Evolutionary conservation across 768 basidiomycete genomes (phyloP), one percentile per base, ranked within the genome.

Genomic region (Cystoderma amianthinum): DNA sequence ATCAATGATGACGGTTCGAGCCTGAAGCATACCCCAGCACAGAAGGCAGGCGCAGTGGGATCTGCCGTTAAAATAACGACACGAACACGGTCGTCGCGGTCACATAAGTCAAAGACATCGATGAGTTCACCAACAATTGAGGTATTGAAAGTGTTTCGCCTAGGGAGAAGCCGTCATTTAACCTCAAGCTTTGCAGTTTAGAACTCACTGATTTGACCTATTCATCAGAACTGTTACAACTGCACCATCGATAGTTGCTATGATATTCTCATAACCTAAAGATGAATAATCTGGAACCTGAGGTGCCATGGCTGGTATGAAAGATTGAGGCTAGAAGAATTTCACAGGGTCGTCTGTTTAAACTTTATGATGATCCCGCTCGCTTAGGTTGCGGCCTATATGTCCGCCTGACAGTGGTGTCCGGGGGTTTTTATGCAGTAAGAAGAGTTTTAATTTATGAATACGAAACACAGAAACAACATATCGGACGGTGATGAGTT

Each of bases 41-140:
- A 78, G 47, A 63, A 80, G 1, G 74, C 76, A 15, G 71, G 62
- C 2, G 75, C 71, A 5, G 60, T 66, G 37, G 59, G 68, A 36
- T 77, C 75, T 0, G 76, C 69, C 2, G 75, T 78, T 25, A 76
- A 47, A 15, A 78, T 62, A 13, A 77, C 66, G 1, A 61, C 76
- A 25, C 69, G 65, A 16, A 78, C 69, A 28, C 70, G 65, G 47
- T 78, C 76, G 43, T 78, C 78, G 36, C 55, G 61, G 58, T 77
- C 74, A 15, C 65, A 64, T 2, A 73, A 48, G 15, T 64, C 64
- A 44, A 74, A 76, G 1, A 62, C 63, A 33, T 66, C 54, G 23
- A 67, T 55, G 25, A 76, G 49, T 11, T 78, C 74, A 0, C 53
- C 19, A 18, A 56, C 52, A 10, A 76, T 44, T 9, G 41, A 46